Evolutionary conservation across 2,329 filamentous ascomycete species (phyloP).

Genomic region (Penicillium sp.): DNA sequence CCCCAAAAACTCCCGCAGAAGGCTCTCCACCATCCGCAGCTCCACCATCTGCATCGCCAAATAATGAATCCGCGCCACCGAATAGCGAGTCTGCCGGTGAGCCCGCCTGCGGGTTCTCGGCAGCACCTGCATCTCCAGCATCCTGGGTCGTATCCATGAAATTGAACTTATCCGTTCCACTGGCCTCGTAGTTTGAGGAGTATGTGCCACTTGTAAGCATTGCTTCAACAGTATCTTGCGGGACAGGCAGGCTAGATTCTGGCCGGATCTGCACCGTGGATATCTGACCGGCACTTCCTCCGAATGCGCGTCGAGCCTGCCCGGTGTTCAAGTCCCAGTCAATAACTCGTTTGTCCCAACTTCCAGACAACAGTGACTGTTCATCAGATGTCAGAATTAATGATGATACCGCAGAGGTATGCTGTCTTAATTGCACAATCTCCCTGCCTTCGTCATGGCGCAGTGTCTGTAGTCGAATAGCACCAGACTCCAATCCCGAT

Average conservation of each 20-base stretch:
- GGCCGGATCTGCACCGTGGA: conserved; percentile 83
- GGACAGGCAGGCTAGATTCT: conserved; percentile 67
- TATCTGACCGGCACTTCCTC: conserved; percentile 75
- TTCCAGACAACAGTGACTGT: conserved; percentile 79
- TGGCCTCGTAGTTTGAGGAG: conserved; percentile 66
- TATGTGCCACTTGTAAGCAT: conserved; percentile 61
- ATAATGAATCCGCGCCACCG: conserved; percentile 78
- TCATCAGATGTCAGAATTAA: conserved; percentile 79
- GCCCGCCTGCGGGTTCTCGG: conserved; percentile 56
- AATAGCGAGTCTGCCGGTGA: conserved; percentile 77
- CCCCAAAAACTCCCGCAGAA: conserved; percentile 61
- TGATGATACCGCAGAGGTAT: conserved; percentile 88
- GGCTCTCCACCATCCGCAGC: conserved; percentile 45
- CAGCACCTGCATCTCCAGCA: conserved; percentile 35
- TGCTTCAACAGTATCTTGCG: conserved; percentile 61
- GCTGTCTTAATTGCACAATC: conserved; percentile 73
- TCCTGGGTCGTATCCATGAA: conserved; percentile 38
- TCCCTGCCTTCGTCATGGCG: conserved; percentile 91
- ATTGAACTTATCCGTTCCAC: conserved; percentile 53
- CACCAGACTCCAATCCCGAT: conserved; percentile 82
- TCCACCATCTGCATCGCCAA: conserved; percentile 70
- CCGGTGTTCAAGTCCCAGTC: conserved; percentile 96
- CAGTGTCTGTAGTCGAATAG: conserved; percentile 88
- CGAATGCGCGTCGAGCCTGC: conserved; percentile 68
- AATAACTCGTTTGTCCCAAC: conserved; percentile 91